Conservation (phyloP, 2,329 filamentous ascomycete species). For the Colletotrichum kahawae region DNA sequence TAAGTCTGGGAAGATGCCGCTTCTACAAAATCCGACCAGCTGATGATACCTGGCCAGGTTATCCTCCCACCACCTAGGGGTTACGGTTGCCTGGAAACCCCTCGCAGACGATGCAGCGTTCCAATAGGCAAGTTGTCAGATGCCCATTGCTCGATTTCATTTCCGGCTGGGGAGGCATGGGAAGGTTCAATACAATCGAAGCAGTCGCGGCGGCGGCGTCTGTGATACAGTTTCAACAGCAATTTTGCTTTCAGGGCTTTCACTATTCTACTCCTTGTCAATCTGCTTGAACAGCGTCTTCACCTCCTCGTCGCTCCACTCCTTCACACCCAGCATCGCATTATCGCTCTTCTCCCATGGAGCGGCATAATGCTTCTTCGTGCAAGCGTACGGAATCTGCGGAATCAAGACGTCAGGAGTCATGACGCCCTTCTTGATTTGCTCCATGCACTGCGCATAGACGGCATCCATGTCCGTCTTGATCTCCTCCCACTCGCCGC, state of each 20-base stretch:
- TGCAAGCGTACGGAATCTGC: constrained; percentile 23
- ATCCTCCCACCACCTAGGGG: neutral
- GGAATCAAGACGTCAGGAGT: constrained; percentile 19
- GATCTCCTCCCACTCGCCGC: constrained; percentile 23
- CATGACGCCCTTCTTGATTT: constrained; percentile 24
- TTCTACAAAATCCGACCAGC: neutral
- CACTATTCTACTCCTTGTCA: neutral
- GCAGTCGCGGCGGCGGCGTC: neutral
- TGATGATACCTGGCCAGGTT: neutral
- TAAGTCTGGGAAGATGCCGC: neutral
- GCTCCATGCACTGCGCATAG: constrained; percentile 21
- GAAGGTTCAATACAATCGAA: neutral
- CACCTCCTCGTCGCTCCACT: constrained; percentile 24
- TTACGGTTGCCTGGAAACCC: neutral
- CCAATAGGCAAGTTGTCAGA: neutral
- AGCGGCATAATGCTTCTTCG: constrained; percentile 18
- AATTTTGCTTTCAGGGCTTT: neutral
- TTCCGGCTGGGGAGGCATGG: neutral
- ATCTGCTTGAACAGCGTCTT: constrained; percentile 22
- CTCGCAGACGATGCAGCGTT: neutral
- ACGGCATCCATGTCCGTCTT: constrained; percentile 20
- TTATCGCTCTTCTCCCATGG: constrained; percentile 25
- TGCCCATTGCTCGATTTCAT: neutral
- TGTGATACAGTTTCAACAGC: neutral
- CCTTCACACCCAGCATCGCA: constrained; percentile 24